Percentiles rank a stretch among this genome's conserved stretches.
Conservation (phyloP, 805 yeast genomes). For the Myxozyma neotropica region DNA sequence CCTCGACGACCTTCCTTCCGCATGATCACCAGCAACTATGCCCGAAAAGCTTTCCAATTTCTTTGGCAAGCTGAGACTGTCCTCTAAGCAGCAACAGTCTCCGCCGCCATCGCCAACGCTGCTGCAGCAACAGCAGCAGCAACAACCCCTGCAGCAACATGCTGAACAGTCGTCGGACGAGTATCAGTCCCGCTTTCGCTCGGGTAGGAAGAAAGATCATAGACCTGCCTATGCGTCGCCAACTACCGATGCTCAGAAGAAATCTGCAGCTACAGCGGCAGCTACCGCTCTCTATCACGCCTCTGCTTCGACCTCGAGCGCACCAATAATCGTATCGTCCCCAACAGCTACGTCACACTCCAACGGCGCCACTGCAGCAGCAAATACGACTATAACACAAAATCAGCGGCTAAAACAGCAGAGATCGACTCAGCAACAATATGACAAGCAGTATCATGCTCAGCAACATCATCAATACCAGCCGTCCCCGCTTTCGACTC, state of each 20-base stretch:
- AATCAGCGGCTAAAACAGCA: not conserved
- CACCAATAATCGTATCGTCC: slow-evolving; percentile 7
- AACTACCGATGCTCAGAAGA: not conserved
- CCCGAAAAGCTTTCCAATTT: slow-evolving; percentile 13
- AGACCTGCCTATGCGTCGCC: not conserved
- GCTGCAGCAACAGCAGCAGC: slow-evolving; percentile 5
- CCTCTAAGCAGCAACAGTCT: slow-evolving; percentile 7
- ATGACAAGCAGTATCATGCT: not conserved
- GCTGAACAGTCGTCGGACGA: not conserved
- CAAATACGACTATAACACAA: not conserved
- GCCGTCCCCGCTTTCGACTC: not conserved
- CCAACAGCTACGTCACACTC: not conserved
- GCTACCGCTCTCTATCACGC: slow-evolving; percentile 6
- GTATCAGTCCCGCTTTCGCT: slow-evolving; percentile 2
- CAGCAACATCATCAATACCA: slow-evolving; percentile 1
- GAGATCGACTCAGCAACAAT: slow-evolving; percentile 1
- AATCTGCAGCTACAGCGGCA: slow-evolving; percentile 13
- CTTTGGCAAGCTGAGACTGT: slow-evolving; percentile 12
- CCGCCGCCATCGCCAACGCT: not conserved
- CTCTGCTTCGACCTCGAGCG: not conserved
- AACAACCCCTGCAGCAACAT: not conserved
- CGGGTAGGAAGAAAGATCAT: not conserved
- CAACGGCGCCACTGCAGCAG: not conserved
- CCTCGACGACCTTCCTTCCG: not conserved
- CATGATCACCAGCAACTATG: not conserved